These are phyloP conservation scores for Lasiosphaeria ovina DNA, from an alignment of 495 filamentous ascomycete genomes.

Conservation along the genomic window DNA sequence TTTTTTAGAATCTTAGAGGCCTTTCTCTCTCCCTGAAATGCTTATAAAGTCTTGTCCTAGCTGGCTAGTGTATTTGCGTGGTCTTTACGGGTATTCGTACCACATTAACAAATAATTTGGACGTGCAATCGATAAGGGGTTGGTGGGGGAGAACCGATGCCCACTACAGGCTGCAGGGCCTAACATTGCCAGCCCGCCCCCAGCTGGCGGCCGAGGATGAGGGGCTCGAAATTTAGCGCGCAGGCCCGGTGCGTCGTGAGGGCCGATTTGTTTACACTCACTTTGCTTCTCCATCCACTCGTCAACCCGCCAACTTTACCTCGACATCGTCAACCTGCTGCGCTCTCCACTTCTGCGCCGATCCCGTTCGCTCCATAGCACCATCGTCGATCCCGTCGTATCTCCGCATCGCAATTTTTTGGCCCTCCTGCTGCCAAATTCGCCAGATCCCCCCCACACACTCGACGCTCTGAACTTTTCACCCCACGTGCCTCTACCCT, in stretches of 20 bases:
- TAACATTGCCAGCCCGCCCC: background rate
- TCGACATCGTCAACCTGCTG: background rate
- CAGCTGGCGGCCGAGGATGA: background rate
- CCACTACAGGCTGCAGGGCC: too few species aligned
- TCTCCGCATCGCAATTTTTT: background rate
- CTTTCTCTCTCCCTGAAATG: too few species aligned
- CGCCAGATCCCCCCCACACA: background rate
- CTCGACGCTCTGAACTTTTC: background rate
- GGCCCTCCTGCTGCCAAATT: background rate
- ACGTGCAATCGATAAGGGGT: too few species aligned
- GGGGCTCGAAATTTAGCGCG: background rate
- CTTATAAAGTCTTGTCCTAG: too few species aligned
- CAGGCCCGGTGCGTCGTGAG: background rate
- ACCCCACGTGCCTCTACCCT: conserved; percentile 10
- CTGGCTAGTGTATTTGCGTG: too few species aligned
- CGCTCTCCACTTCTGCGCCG: background rate
- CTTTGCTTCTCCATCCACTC: background rate
- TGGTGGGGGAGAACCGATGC: too few species aligned
- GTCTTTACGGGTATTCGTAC: too few species aligned
- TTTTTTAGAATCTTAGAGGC: too few species aligned
- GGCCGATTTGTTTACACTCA: conserved; percentile 3
- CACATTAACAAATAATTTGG: too few species aligned
- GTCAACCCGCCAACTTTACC: background rate
- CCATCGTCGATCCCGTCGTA: background rate
- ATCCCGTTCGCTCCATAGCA: background rate